These are phyloP conservation scores for Lactuca saligna DNA, from an alignment of 129 eudicot species.

Conservation along the genomic window DNA sequence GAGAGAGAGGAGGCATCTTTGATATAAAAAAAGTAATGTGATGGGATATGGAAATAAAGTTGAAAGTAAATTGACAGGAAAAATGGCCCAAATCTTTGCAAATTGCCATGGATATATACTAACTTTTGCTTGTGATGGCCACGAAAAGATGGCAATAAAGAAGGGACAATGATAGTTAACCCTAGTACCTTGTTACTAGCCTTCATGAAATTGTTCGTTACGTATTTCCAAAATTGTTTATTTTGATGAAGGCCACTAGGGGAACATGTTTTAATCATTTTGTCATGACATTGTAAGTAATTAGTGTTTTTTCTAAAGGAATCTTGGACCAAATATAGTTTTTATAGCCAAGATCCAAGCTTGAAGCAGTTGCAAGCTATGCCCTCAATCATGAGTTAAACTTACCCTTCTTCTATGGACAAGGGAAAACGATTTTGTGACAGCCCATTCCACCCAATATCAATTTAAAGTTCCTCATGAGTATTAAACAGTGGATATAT, in stretches of 20 bases:
- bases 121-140: slow-evolving; percentile 14
- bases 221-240: slow-evolving; percentile 23
- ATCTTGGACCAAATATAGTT: slow-evolving; percentile 22
- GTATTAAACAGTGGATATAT: not conserved
- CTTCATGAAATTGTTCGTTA: slow-evolving; percentile 21
- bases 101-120: slow-evolving; percentile 3
- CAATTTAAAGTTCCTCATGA: not conserved
- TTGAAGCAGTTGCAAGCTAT: not conserved
- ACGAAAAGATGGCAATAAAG: not conserved
- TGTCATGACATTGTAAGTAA: slow-evolving; percentile 21
- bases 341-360: not conserved
- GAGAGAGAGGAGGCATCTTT: slow-evolving; percentile 11
- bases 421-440: not conserved
- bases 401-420: not conserved
- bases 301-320: slow-evolving; percentile 22
- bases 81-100: slow-evolving; percentile 19
- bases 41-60: slow-evolving; percentile 21
- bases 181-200: slow-evolving; percentile 19
- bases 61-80: slow-evolving; percentile 25
- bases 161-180: slow-evolving; percentile 14
- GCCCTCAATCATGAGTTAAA: slow-evolving; percentile 2
- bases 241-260: slow-evolving; percentile 37
- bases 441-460: not conserved
- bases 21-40: slow-evolving; percentile 16
- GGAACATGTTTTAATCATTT: slow-evolving; percentile 35